Evolutionary conservation across 306 rosid genomes (phyloP).

Genomic region (Cicer bijugum): DNA sequence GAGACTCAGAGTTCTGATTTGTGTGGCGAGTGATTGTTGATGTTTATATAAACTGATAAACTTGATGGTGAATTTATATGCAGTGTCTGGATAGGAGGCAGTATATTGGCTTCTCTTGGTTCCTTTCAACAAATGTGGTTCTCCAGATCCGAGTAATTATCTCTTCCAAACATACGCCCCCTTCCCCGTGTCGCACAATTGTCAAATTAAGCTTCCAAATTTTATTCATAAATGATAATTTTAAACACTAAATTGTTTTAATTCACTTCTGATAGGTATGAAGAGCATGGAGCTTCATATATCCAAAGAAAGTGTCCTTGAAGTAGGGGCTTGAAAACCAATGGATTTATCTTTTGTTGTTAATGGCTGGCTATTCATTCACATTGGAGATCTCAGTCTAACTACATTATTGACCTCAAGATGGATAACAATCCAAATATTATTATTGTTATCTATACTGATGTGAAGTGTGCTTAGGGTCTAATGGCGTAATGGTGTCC

Average conservation of each 20-base stretch:
- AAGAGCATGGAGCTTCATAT: conserved; percentile 98
- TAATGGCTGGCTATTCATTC: conserved; percentile 10
- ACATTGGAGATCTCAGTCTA: conserved; percentile 27
- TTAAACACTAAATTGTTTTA: conserved; percentile 11
- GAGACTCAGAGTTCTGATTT: conserved; percentile 45
- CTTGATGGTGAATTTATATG: conserved; percentile 39
- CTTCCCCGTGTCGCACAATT: not conserved
- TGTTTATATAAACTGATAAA: conserved; percentile 25
- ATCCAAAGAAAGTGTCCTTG: conserved; percentile 91
- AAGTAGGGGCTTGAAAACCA: conserved; percentile 23
- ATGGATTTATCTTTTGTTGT: conserved; percentile 16
- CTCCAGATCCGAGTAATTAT: conserved; percentile 90
- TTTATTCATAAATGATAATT: not conserved
- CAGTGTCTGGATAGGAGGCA: conserved; percentile 99
- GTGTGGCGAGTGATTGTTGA: conserved; percentile 30
- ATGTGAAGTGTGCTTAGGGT: conserved; percentile 41
- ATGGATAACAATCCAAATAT: conserved; percentile 31
- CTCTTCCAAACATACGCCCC: not conserved
- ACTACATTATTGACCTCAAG: conserved; percentile 35
- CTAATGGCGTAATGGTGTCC: conserved; percentile 27
- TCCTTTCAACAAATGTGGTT: conserved; percentile 92
- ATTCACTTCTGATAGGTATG: conserved; percentile 65
- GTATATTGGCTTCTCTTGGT: conserved; percentile 99
- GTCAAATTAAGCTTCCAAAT: conserved; percentile 12
- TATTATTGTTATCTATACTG: conserved; percentile 24